phyloP scores from a whole-genome alignment of 495 filamentous ascomycete species.

The Aspergillus nanangensis region DNA sequence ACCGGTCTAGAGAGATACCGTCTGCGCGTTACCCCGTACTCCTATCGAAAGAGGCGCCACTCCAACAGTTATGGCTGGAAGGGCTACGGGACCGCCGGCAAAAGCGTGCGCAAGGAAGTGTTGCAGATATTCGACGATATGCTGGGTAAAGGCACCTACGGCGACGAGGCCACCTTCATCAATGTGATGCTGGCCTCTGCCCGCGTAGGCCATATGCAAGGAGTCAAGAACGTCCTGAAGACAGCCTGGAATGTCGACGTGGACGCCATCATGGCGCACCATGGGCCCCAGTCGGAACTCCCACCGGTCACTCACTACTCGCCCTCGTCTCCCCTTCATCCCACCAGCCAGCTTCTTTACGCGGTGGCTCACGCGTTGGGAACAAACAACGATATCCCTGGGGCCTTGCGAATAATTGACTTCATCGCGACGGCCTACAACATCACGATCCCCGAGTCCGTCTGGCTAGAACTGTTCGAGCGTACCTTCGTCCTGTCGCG shows the following conservation, averaged over 20 bases:
- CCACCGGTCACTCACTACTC: conserved; percentile 27
- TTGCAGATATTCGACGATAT: conserved; percentile 45
- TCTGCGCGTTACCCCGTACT: conserved; percentile 35
- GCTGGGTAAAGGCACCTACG: conserved; percentile 35
- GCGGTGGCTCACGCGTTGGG: conserved; percentile 57
- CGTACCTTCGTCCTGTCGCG: conserved; percentile 53
- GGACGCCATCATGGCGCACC: conserved; percentile 25
- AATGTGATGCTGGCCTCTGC: conserved; percentile 52
- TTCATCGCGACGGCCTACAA: conserved; percentile 53
- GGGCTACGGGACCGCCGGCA: conserved; percentile 26
- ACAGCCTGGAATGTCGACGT: conserved; percentile 58
- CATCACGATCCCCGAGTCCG: conserved; percentile 38
- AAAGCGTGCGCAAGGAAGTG: conserved; percentile 32
- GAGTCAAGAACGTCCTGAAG: conserved; percentile 44
- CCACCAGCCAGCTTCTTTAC: conserved; percentile 48
- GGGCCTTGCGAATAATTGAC: conserved; percentile 50
- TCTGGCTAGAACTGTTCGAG: conserved; percentile 57
- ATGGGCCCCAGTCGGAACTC: conserved; percentile 20
- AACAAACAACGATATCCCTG: conserved; percentile 49
- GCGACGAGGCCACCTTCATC: conserved; percentile 53
- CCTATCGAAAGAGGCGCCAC: conserved; percentile 25
- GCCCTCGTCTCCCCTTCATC: conserved; percentile 49
- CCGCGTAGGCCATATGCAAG: conserved; percentile 48
- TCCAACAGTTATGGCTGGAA: conserved; percentile 17
- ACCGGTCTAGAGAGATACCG: conserved; percentile 32